A percentile compares a stretch with the other conserved stretches of the same genome.
These are phyloP conservation scores for Zygosaccharomyces sapae DNA, from an alignment of 1,139 yeast genomes.

Conservation along the genomic window DNA sequence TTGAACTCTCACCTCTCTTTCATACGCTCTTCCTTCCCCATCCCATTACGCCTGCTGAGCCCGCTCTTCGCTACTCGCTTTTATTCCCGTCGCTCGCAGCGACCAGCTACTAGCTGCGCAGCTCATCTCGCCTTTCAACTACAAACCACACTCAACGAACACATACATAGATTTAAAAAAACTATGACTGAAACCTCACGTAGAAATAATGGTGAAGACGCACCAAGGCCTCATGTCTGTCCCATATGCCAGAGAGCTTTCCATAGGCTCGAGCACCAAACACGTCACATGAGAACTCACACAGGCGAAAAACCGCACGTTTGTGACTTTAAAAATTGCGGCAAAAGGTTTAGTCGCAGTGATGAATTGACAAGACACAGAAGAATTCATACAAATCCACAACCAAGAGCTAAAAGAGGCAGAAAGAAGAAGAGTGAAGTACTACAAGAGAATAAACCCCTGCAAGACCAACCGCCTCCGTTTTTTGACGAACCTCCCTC, in stretches of 20 bases:
- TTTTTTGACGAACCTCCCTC: constrained; percentile 1
- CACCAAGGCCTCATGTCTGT: constrained; percentile 51
- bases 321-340: constrained; percentile 64
- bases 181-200: constrained; percentile 8
- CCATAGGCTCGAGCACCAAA: constrained; percentile 62
- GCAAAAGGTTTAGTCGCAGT: constrained; percentile 60
- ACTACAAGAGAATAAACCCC: constrained; percentile 2
- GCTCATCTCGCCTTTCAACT: background rate
- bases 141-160: background rate
- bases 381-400: constrained; percentile 58
- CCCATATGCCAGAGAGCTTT: constrained; percentile 59
- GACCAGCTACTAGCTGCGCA: background rate
- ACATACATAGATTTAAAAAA: too few relatives aligned
- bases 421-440: constrained; percentile 39
- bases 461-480: background rate
- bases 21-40: too few relatives aligned
- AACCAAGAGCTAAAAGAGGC: constrained; percentile 50
- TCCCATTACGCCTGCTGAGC: background rate
- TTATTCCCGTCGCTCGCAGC: background rate
- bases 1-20: too few relatives aligned
- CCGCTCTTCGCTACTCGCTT: background rate
- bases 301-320: constrained; percentile 74
- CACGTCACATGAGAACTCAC: constrained; percentile 67
- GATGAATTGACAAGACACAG: constrained; percentile 68
- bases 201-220: constrained; percentile 24